Percentiles rank a stretch among this genome's conserved stretches.
phyloP scores from a whole-genome alignment of 2,329 filamentous ascomycete species.

The Sporothrix schenckii region DNA sequence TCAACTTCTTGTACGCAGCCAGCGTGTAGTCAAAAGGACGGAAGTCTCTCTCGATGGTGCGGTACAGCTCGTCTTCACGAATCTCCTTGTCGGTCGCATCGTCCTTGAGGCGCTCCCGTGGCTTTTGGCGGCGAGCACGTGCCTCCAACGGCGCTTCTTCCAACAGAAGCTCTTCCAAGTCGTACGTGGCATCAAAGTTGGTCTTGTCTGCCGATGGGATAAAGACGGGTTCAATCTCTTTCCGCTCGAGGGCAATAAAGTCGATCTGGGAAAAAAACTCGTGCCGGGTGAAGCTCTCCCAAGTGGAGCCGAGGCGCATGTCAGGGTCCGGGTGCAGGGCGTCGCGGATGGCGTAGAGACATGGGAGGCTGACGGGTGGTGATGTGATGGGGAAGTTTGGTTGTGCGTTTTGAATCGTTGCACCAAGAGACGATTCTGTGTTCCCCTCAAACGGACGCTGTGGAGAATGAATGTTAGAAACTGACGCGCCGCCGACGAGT shows the following conservation, averaged over 20 bases:
- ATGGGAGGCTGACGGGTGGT: constrained; percentile 84
- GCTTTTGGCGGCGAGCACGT: constrained; percentile 88
- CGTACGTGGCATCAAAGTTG: constrained; percentile 98
- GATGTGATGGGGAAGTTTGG: constrained; percentile 91
- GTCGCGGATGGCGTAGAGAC: constrained; percentile 83
- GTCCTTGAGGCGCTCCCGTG: constrained; percentile 85
- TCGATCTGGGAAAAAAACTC: constrained; percentile 87
- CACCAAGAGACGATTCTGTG: constrained; percentile 77
- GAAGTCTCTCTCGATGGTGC: constrained; percentile 92
- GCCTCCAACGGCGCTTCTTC: constrained; percentile 96
- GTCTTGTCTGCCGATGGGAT: constrained; percentile 95
- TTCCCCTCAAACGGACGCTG: constrained; percentile 87
- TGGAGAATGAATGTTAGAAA: not conserved
- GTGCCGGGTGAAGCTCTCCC: constrained; percentile 82
- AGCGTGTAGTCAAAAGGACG: constrained; percentile 93
- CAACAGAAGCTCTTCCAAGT: constrained; percentile 87
- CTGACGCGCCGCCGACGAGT: constrained; percentile 43
- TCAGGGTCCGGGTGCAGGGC: constrained; percentile 79
- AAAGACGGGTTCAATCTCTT: constrained; percentile 89
- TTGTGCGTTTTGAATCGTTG: constrained; percentile 76
- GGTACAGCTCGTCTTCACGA: constrained; percentile 88
- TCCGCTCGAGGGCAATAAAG: constrained; percentile 80
- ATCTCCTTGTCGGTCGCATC: constrained; percentile 96
- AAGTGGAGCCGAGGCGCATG: constrained; percentile 82
- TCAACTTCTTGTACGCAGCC: constrained; percentile 70